Evolutionary conservation across 169 alveolate genomes (phyloP).

Genomic region (Plasmodium relictum): DNA sequence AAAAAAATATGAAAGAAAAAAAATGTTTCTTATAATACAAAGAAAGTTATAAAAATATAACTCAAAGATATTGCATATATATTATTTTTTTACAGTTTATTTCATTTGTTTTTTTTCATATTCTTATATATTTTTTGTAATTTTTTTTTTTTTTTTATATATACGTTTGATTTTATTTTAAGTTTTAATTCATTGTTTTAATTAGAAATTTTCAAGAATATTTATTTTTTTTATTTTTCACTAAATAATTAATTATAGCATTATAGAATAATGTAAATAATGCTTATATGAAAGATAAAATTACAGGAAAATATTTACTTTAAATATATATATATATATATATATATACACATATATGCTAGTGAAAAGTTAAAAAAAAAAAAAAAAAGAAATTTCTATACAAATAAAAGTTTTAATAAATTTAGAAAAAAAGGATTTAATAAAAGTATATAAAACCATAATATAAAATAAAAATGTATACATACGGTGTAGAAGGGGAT

Average conservation of each 20-base stretch:
- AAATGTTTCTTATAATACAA: conserved; percentile 17
- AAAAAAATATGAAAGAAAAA: conserved; percentile 8
- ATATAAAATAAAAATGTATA: conserved; percentile 20
- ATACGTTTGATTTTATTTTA: conserved; percentile 37
- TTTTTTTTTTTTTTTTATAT: conserved; percentile 18
- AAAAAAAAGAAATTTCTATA: neutral
- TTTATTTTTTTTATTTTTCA: conserved; percentile 16
- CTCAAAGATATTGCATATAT: neutral
- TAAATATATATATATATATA: neutral
- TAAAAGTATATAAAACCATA: too few species aligned
- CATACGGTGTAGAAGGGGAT: conserved; percentile 73
- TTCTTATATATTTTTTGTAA: neutral
- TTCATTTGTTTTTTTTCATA: neutral
- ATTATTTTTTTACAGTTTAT: neutral
- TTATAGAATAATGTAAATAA: conserved; percentile 19
- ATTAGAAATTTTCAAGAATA: conserved; percentile 50
- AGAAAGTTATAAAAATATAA: conserved; percentile 1
- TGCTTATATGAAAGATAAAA: conserved; percentile 16
- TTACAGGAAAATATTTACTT: conserved; percentile 3
- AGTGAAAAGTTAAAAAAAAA: neutral
- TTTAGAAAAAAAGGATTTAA: too few species aligned
- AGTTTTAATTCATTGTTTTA: conserved; percentile 61
- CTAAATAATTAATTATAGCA: conserved; percentile 31
- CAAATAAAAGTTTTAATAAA: neutral
- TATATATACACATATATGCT: conserved; percentile 2